phyloP scores from a whole-genome alignment of 176 grass and related monocot species.

The Cenchrus fungigraminus region DNA sequence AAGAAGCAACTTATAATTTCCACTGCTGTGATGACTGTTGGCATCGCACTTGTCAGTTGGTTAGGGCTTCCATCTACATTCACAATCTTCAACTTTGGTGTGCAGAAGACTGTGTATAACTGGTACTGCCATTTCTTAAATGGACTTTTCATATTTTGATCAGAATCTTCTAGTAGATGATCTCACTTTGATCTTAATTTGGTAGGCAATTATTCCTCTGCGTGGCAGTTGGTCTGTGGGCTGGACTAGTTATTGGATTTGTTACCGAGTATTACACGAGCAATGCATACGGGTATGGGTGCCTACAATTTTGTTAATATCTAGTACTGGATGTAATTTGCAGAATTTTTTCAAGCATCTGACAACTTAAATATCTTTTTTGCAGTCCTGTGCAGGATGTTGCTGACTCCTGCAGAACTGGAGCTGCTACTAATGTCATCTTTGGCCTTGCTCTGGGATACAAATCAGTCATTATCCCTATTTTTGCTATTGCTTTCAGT shows the following conservation, averaged over 20 bases:
- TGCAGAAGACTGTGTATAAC: slow-evolving; percentile 87
- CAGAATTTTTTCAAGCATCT: slow-evolving; percentile 14
- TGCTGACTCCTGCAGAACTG: slow-evolving; percentile 88
- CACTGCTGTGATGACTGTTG: slow-evolving; percentile 79
- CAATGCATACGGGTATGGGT: slow-evolving; percentile 98
- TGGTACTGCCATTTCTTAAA: slow-evolving; percentile 53
- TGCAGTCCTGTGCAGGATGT: slow-evolving; percentile 94
- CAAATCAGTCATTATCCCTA: slow-evolving; percentile 91
- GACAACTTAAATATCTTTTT: not conserved
- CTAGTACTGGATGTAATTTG: not conserved
- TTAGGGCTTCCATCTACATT: slow-evolving; percentile 82
- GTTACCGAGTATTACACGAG: slow-evolving; percentile 96
- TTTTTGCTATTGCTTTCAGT: slow-evolving; percentile 85
- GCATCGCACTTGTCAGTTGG: slow-evolving; percentile 92
- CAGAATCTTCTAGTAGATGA: not conserved
- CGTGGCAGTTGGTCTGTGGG: slow-evolving; percentile 92
- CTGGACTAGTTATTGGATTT: slow-evolving; percentile 88
- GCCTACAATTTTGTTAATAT: slow-evolving; percentile 25
- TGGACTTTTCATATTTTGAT: slow-evolving; percentile 11
- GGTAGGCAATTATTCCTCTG: slow-evolving; percentile 87
- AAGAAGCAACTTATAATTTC: slow-evolving; percentile 87
- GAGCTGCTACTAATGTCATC: slow-evolving; percentile 89
- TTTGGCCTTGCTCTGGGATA: slow-evolving; percentile 96
- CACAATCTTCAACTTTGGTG: slow-evolving; percentile 95
- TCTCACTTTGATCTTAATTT: slow-evolving; percentile 40